phyloP scores from a whole-genome alignment of 2,329 filamentous ascomycete species.

The Trichophaea hybrida region DNA sequence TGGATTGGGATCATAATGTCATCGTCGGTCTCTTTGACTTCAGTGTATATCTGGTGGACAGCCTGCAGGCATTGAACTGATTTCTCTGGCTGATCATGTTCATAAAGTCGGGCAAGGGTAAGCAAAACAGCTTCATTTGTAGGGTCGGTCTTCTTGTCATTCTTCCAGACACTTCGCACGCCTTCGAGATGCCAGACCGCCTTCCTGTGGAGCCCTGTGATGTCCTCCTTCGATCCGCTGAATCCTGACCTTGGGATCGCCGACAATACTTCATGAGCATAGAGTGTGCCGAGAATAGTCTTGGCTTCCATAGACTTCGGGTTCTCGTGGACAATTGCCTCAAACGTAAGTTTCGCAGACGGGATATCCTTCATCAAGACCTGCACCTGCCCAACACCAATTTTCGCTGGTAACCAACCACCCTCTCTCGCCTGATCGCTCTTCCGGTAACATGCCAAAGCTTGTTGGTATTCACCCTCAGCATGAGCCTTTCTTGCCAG shows the following conservation, averaged over 20 bases:
- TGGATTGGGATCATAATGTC: slow-evolving; percentile 30
- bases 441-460: slow-evolving; percentile 73
- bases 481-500: slow-evolving; percentile 85
- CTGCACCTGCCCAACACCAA: slow-evolving; percentile 79
- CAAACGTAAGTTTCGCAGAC: slow-evolving; percentile 81
- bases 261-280: slow-evolving; percentile 85
- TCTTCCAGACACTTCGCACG: slow-evolving; percentile 81
- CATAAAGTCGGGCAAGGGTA: slow-evolving; percentile 83
- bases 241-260: slow-evolving; percentile 42
- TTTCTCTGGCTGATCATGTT: slow-evolving; percentile 71
- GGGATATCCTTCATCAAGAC: slow-evolving; percentile 59
- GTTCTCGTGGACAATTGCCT: slow-evolving; percentile 75
- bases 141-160: slow-evolving; percentile 67
- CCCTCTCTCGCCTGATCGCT: slow-evolving; percentile 84
- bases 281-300: slow-evolving; percentile 77
- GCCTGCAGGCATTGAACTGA: slow-evolving; percentile 82
- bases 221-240: slow-evolving; percentile 66
- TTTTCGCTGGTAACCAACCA: slow-evolving; percentile 86
- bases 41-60: slow-evolving; percentile 48
- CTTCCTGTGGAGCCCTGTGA: slow-evolving; percentile 69
- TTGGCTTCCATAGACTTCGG: slow-evolving; percentile 57
- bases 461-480: slow-evolving; percentile 56
- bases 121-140: slow-evolving; percentile 79
- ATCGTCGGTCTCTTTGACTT: slow-evolving; percentile 46
- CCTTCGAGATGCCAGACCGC: slow-evolving; percentile 71